Base-by-base conservation (phyloP, 805 yeast genomes). In the Tetrapisispora taiwanensis region DNA sequence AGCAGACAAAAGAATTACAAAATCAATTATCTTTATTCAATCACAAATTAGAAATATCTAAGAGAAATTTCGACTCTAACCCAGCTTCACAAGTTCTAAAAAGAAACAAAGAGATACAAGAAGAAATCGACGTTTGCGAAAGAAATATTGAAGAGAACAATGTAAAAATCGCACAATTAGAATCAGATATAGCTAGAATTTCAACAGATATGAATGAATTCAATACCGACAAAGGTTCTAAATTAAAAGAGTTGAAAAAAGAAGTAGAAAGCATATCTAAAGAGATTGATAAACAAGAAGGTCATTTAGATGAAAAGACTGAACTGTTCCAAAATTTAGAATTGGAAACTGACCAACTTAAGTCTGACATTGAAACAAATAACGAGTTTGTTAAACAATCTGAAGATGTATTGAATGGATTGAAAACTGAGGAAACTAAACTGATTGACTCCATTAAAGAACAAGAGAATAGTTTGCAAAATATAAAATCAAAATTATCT, bases 181-280 rank as follows among this genome's bases (percentile, higher is more conserved):
- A 67, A 28, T 46, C 45, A 0, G 83, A 80, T 26, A 73, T 84
- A 12, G 51, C 54, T 3, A 58, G 58, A 7, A 79, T 84, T 43
- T 84, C 84, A 55, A 73, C 68, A 15, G 97, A 92, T 59, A 84
- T 88, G 68, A 70, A 73, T 42, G 97, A 92, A 54, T 90, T 88
- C 59, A 77, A 75, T 47, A 68, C 67, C 36, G 83, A 94, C 59
- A 89, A 88, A 52, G 86, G 89, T 1, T 74, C 81, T 1, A 94
- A 90, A 60, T 69, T 94, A 47, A 76, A 76, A 40, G 77, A 83
- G 53, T 65, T 84, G 35, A 73, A 76, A 50, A 48, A 54, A 5
- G 87, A 83, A 48, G 70, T 82, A 20, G 54, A 58, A 10, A 50
- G 55, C 7, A 59, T 82, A 4, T 55, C 67, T 0, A 49, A 55